phyloP scores from a whole-genome alignment of 1,139 yeast genomes.

The Keqinozyma sinolaborantium region DNA sequence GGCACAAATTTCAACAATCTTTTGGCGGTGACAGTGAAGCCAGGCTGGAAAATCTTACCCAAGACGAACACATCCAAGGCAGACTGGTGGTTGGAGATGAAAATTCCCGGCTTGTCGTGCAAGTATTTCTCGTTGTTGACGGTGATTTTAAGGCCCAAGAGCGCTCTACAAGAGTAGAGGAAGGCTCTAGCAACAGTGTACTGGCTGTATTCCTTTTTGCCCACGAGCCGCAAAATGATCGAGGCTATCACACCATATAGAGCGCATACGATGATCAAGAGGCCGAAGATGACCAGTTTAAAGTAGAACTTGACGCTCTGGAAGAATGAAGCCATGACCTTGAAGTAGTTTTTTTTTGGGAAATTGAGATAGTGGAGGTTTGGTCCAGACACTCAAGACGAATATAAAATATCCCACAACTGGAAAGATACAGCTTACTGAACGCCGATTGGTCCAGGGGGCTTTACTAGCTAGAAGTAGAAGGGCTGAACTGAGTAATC shows the following conservation, averaged over 20 bases:
- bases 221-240: conserved; percentile 57
- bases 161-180: conserved; percentile 52
- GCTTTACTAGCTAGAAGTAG: no score
- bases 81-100: conserved; percentile 88
- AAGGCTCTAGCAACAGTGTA: conserved; percentile 87
- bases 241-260: conserved; percentile 78
- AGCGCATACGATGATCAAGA: conserved; percentile 58
- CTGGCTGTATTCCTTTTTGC: conserved; percentile 80
- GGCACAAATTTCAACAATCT: conserved; percentile 81
- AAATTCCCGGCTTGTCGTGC: conserved; percentile 74
- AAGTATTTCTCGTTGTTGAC: conserved; percentile 53
- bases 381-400: no score
- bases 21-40: conserved; percentile 91
- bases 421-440: no score
- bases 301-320: conserved; percentile 41
- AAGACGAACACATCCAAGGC: conserved; percentile 78
- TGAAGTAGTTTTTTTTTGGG: not conserved
- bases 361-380: no score
- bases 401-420: no score
- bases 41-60: conserved; percentile 82
- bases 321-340: conserved; percentile 5
- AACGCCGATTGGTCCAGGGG: no score
- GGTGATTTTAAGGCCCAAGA: conserved; percentile 68
- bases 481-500: no score
- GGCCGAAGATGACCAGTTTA: conserved; percentile 52